Conservation (phyloP, 139 green algal genomes). For the Parachlorella kessleri region DNA sequence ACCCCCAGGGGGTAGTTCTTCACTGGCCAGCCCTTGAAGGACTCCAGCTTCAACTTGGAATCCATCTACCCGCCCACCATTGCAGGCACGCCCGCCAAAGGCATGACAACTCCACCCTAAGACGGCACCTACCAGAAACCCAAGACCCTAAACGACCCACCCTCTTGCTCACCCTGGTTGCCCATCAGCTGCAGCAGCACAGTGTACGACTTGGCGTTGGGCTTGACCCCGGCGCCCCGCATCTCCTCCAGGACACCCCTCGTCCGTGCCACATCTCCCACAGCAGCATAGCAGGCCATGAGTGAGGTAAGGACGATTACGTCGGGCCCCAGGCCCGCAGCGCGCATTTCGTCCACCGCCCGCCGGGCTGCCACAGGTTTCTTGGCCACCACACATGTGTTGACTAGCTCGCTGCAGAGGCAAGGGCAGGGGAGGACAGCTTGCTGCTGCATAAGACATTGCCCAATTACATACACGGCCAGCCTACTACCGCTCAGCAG, state of each 20-base stretch:
- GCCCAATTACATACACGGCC: too few species aligned
- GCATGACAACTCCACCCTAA: too few species aligned
- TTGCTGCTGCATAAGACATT: neutral
- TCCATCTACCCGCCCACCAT: too few species aligned
- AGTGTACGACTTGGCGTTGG: slow-evolving; percentile 78
- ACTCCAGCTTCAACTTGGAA: too few species aligned
- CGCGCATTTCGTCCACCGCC: slow-evolving; percentile 78
- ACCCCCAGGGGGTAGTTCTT: too few species aligned
- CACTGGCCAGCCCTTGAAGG: too few species aligned
- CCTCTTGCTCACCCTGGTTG: slow-evolving; percentile 1
- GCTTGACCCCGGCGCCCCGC: neutral
- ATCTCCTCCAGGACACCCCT: slow-evolving; percentile 27
- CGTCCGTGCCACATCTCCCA: slow-evolving; percentile 8
- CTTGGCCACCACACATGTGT: slow-evolving; percentile 17
- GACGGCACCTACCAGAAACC: too few species aligned
- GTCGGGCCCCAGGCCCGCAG: slow-evolving; percentile 63
- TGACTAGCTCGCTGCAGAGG: slow-evolving; percentile 22
- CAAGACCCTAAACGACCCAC: too few species aligned
- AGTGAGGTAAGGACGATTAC: slow-evolving; percentile 72
- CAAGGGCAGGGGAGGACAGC: neutral
- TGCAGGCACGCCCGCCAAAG: too few species aligned
- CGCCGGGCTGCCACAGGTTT: neutral
- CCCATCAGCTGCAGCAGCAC: slow-evolving; percentile 72
- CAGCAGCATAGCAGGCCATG: slow-evolving; percentile 55
- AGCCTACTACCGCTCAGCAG: neutral